These are phyloP conservation scores for Eimeria necatrix DNA, from an alignment of 169 alveolate species.

Conservation along the genomic window DNA sequence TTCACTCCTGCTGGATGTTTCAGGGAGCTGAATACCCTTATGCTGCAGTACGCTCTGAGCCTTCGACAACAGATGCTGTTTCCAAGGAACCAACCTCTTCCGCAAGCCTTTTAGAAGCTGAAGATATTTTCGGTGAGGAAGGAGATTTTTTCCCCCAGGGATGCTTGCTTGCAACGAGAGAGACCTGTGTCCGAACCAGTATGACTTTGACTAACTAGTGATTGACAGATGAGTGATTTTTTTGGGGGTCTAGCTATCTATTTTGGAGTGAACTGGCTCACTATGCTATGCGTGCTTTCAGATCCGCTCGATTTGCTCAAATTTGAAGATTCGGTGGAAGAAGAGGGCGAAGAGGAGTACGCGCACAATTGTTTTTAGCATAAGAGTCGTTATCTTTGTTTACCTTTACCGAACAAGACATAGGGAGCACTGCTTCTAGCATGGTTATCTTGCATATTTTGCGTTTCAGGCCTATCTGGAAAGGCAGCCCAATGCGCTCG, in stretches of 20 bases:
- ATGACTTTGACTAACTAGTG: no score
- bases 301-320: conserved; percentile 64
- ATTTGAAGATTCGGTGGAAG: conserved; percentile 5
- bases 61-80: conserved; percentile 35
- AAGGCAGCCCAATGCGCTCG: not conserved
- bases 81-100: conserved; percentile 72
- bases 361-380: not conserved
- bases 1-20: not conserved
- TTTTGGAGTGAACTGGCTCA: not conserved
- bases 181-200: no score
- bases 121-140: conserved; percentile 56
- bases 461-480: not conserved
- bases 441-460: not conserved
- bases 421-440: not conserved
- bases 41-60: conserved; percentile 63
- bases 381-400: no score
- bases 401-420: no score
- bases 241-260: not conserved
- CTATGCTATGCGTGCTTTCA: conserved; percentile 22
- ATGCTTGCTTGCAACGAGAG: no score
- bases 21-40: conserved; percentile 25
- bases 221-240: no score
- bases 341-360: not conserved
- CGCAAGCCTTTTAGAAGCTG: conserved; percentile 66
- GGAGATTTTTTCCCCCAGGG: not conserved